Evolutionary conservation across 129 eudicot genomes (phyloP), one percentile per base, ranked within the genome.

Genomic region (Helianthus tuberosus): DNA sequence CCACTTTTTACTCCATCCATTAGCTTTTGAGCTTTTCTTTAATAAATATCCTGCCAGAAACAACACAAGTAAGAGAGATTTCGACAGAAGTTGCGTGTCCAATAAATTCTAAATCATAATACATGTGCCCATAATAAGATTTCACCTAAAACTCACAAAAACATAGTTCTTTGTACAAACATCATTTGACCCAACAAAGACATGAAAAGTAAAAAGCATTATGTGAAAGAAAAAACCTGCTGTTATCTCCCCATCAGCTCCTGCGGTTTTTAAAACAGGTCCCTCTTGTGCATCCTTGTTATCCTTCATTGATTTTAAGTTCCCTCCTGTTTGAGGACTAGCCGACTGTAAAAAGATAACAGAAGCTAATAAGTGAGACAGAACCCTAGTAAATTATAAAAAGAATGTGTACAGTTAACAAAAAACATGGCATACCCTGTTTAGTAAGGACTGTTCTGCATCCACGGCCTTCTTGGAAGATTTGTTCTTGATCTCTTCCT

Each of bases 191-290:
- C 39, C 71, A 20, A 13, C 41, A 74, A 72, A 62, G 17, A 47
- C n/a, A 52, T 32, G 9, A 50, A 13, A 64, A 63, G n/a, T 36
- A 64, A 36, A 65, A 23, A 35, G 20, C 47, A 1, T 55, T 47
- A 17, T 43, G 72, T 64, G 48, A 49, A 68, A 47, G 60, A 36
- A 38, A 35, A 58, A 50, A 89, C 96, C 96, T 79, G 96, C 99
- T 76, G 99, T 88, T 69, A 95, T 91, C 88, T 95, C 97, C 49
- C 97, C 97, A 62, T 91, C 99, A 11, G 96, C 83, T 53, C 97
- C 99, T 6, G 97, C 97, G 3, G 84, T 84, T 77, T 91, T 95
- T 67, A 95, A 73, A 51, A 80, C 88, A 13, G 99, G 86, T 53
- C 82, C 92, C 76, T 91, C 99, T 79, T 80, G 90, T 63, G 63